phyloP scores from a whole-genome alignment of 2,329 filamentous ascomycete species.

The Microdochium bolleyi region DNA sequence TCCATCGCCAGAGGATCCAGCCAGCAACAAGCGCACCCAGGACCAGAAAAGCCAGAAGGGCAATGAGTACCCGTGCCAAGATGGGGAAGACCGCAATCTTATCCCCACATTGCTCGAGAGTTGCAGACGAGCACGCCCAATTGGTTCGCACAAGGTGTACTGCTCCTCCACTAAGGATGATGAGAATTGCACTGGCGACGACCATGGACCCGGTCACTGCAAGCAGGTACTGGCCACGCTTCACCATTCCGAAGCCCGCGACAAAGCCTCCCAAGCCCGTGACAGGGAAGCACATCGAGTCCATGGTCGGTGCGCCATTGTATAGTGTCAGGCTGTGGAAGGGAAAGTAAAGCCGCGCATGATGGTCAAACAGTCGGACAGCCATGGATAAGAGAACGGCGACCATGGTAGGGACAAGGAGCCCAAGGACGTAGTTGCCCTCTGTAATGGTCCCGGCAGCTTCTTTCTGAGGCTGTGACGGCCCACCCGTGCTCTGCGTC shows the following conservation, averaged over 20 bases:
- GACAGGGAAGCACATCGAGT: constrained; percentile 28
- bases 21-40: constrained; percentile 16
- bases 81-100: constrained; percentile 20
- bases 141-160: constrained; percentile 25
- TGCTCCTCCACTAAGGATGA: constrained; percentile 25
- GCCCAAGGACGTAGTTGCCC: constrained; percentile 6
- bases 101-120: constrained; percentile 18
- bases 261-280: constrained; percentile 22
- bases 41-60: constrained; percentile 16
- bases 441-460: constrained; percentile 2
- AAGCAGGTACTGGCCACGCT: constrained; percentile 22
- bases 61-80: constrained; percentile 18
- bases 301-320: constrained; percentile 22
- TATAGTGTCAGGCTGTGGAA: constrained; percentile 26
- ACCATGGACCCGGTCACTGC: constrained; percentile 23
- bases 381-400: constrained; percentile 7
- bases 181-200: constrained; percentile 18
- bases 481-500: background rate
- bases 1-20: constrained; percentile 15
- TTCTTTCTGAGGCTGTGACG: background rate
- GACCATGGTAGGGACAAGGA: constrained; percentile 7
- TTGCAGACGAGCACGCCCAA: constrained; percentile 12
- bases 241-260: constrained; percentile 19
- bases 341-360: constrained; percentile 13
- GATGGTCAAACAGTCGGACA: constrained; percentile 7